phyloP scores from a whole-genome alignment of 1,139 yeast species.

The Taphrina communis region DNA sequence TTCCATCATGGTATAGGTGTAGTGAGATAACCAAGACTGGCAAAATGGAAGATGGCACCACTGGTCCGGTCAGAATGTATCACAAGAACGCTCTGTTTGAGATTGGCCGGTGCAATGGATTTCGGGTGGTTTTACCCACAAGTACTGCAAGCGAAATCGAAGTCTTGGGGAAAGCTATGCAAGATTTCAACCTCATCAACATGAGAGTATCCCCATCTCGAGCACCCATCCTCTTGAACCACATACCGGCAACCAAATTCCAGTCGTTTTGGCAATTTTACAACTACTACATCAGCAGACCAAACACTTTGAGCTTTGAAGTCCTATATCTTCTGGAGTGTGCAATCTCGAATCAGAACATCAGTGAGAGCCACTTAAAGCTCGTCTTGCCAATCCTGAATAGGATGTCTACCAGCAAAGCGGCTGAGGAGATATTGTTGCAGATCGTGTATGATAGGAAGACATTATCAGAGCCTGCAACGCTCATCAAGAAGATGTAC shows the following conservation, averaged over 20 bases:
- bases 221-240: not conserved
- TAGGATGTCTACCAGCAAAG: not conserved
- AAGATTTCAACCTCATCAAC: constrained; percentile 3
- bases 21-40: constrained; percentile 3
- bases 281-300: not conserved
- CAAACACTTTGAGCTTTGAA: not conserved
- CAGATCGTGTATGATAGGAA: constrained; percentile 10
- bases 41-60: not conserved
- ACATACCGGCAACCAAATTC: not conserved
- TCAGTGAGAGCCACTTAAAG: not conserved
- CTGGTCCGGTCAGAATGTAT: constrained; percentile 10
- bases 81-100: constrained; percentile 12
- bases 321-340: not conserved
- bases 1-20: not conserved
- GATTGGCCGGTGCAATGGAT: constrained; percentile 12
- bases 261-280: not conserved
- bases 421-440: constrained; percentile 9
- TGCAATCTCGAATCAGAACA: not conserved
- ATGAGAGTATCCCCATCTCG: not conserved
- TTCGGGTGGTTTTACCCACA: constrained; percentile 1
- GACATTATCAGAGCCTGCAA: not conserved
- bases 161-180: not conserved
- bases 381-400: not conserved
- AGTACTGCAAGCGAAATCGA: not conserved
- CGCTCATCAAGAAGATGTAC: not conserved